A percentile compares a stretch with the other conserved stretches of the same genome.
phyloP scores from a whole-genome alignment of 129 eudicot genomes.

The Artemisia tridentata region DNA sequence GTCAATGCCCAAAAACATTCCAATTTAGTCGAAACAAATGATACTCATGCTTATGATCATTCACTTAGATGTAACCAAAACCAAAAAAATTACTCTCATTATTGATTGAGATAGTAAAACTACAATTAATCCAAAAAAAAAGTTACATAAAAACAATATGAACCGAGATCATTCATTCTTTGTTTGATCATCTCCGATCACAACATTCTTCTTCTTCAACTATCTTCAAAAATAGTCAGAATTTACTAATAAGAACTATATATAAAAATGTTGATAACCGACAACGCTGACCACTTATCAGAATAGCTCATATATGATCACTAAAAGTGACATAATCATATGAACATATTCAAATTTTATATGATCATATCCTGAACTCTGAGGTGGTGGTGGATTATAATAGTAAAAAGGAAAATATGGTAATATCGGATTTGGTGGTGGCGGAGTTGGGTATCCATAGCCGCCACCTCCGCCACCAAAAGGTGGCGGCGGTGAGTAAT shows the following conservation, averaged over 20 bases:
- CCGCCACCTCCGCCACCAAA: conserved; percentile 13
- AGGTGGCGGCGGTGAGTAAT: conserved; percentile 46
- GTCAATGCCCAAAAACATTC: too few relatives aligned
- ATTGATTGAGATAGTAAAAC: conserved; percentile 25
- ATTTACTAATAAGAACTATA: background rate
- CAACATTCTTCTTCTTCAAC: conserved; percentile 25
- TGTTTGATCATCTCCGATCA: background rate
- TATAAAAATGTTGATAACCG: background rate
- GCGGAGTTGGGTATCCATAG: conserved; percentile 34
- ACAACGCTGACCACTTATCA: background rate
- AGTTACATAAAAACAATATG: conserved; percentile 1
- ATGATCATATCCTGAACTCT: conserved; percentile 20
- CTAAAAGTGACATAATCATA: conserved; percentile 6
- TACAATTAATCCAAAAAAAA: conserved; percentile 11
- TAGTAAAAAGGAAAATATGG: conserved; percentile 74
- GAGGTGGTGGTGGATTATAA: conserved; percentile 48
- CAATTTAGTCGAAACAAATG: background rate
- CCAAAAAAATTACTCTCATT: conserved; percentile 18
- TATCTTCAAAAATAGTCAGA: conserved; percentile 10
- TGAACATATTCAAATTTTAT: conserved; percentile 7
- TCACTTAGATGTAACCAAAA: background rate
- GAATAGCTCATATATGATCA: conserved; percentile 4
- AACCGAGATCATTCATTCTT: conserved; percentile 11
- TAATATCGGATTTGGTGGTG: conserved; percentile 71
- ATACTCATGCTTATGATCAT: background rate